phyloP scores from a whole-genome alignment of 73 alveolate species.

The Stentor roeselii region DNA sequence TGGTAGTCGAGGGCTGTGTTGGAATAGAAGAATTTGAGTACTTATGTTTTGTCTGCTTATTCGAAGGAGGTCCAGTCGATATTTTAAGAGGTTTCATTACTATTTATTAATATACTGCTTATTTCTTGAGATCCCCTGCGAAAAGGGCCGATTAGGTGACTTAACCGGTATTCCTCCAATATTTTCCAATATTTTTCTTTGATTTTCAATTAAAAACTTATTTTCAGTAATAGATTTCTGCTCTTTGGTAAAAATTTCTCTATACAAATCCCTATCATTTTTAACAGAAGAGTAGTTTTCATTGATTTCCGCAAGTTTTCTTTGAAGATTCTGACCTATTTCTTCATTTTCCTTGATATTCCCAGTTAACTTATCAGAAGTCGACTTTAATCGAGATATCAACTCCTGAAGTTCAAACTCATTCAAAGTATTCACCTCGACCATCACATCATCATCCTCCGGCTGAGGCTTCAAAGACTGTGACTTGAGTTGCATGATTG shows the following conservation, averaged over 20 bases:
- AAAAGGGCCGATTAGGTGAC: not conserved
- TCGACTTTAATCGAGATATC: not conserved
- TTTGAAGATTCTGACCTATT: too few relatives aligned
- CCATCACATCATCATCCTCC: not conserved
- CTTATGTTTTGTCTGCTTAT: not conserved
- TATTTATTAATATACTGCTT: too few relatives aligned
- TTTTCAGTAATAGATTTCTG: not conserved
- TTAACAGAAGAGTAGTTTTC: not conserved
- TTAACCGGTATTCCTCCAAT: not conserved
- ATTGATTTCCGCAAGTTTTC: not conserved
- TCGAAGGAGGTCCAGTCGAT: too few relatives aligned
- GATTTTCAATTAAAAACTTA: not conserved
- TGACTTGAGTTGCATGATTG: too few relatives aligned
- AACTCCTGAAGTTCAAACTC: not conserved
- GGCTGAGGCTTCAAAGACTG: not conserved
- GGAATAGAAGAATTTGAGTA: not conserved
- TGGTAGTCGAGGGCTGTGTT: too few relatives aligned
- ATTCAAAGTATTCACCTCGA: not conserved
- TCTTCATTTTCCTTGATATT: not conserved
- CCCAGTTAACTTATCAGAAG: not conserved
- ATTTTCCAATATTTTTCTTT: not conserved
- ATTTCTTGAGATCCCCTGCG: too few relatives aligned
- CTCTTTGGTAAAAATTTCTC: not conserved
- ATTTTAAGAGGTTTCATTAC: too few relatives aligned
- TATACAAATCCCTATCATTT: not conserved